Conservation (phyloP, 495 filamentous ascomycete genomes). For the Podospora tetraspora region DNA sequence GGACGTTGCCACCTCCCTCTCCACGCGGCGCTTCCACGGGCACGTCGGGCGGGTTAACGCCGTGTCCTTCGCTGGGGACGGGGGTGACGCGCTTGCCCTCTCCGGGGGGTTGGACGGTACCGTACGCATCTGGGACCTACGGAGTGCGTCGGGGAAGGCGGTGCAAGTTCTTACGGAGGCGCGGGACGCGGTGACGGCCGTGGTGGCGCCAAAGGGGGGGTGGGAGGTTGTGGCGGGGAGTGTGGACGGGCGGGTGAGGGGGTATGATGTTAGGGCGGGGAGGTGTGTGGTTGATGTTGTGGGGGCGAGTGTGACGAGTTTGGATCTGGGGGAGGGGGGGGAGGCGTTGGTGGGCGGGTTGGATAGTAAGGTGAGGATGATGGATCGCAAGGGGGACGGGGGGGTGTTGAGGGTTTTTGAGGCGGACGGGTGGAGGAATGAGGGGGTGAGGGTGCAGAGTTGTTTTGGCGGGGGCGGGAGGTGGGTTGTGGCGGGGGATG, state of each 20-base stretch:
- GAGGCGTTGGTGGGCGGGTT: constrained; percentile 69
- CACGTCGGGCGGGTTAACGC: constrained; percentile 70
- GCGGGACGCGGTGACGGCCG: constrained; percentile 62
- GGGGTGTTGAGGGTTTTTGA: constrained; percentile 66
- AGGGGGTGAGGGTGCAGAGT: constrained; percentile 65
- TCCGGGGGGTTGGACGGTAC: constrained; percentile 75
- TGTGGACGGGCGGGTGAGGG: constrained; percentile 78
- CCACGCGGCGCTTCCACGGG: constrained; percentile 66
- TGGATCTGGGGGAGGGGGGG: constrained; percentile 61
- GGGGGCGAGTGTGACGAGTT: constrained; percentile 60
- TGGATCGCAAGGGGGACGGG: constrained; percentile 68
- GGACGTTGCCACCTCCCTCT: constrained; percentile 78
- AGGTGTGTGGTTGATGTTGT: constrained; percentile 67
- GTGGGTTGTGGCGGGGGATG: constrained; percentile 78
- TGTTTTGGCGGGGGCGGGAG: constrained; percentile 68
- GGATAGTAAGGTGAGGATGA: constrained; percentile 70
- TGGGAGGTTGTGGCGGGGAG: constrained; percentile 61
- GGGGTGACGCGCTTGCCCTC: constrained; percentile 63
- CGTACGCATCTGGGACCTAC: constrained; percentile 81
- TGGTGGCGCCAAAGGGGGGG: constrained; percentile 49
- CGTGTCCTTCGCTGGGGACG: constrained; percentile 65
- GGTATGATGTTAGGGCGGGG: constrained; percentile 87
- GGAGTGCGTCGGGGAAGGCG: constrained; percentile 55
- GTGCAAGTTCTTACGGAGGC: constrained; percentile 77
- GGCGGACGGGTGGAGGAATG: constrained; percentile 56